Evolutionary conservation across 768 basidiomycete genomes (phyloP), one percentile per base, ranked within the genome.

Genomic region (Termitomyces sp.): DNA sequence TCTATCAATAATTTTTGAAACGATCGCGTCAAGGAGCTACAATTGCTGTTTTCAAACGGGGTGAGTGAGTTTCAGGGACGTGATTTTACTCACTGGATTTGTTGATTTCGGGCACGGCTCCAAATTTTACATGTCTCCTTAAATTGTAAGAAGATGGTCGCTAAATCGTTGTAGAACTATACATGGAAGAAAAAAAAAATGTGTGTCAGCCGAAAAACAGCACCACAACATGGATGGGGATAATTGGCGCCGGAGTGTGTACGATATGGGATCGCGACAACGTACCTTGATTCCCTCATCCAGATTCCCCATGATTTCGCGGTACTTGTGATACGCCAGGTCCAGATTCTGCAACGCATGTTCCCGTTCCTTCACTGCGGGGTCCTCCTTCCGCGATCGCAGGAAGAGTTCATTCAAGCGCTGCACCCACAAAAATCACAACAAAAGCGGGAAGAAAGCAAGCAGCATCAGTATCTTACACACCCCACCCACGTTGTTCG

Each of bases 81-180:
- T n/a, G n/a, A 29, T 7, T 2, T 50, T 62, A 4, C 86, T 68
- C 63, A 92, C 90, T 85, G 84, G 25, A 90, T 76, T 67, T 95
- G 91, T 46, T 85, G 79, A 56, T 85, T 81, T 39, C 95, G 77
- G 16, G 77, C 73, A 41, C 81, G 78, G 45, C 83, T 84, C 89
- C 92, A 97, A 4, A 77, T 76, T 61, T 81, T 82, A 66, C 91
- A 94, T 2, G 77, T 77, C 50, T 88, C 87, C 66, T 84, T 88
- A 74, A 93, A 91, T 56, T 86, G 80, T 6, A 77, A 71, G 1
- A 96, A 68, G 42, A 95, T 82, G 11, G 76, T 80, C 3, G 83
- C 79, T 52, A 98, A 79, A 62, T 91, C 89, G 57, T 92, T 94
- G 67, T 99, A 96, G 65, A 98, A 98, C 89, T 94, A 57, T 25